A percentile compares a stretch with the other conserved stretches of the same genome.
These are phyloP conservation scores for Amanita subjunquillea DNA, from an alignment of 768 basidiomycete genomes.

Conservation along the genomic window DNA sequence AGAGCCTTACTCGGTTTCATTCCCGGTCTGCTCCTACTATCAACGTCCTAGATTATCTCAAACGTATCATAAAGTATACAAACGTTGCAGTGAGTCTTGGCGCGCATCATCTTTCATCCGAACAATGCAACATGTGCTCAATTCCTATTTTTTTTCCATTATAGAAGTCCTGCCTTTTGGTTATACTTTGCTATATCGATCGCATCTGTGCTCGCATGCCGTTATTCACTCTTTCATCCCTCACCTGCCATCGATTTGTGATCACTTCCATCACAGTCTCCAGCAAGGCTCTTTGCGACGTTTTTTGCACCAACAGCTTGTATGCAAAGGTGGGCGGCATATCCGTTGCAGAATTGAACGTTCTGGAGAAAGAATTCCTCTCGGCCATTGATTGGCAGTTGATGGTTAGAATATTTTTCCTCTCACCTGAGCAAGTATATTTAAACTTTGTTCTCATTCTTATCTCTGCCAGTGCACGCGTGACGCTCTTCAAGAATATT, in stretches of 20 bases:
- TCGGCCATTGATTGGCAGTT: slow-evolving; percentile 89
- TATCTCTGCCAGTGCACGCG: slow-evolving; percentile 64
- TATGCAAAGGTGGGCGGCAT: slow-evolving; percentile 98
- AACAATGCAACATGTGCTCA: slow-evolving; percentile 10
- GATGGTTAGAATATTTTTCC: slow-evolving; percentile 56
- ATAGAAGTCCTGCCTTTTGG: slow-evolving; percentile 71
- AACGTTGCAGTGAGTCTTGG: slow-evolving; percentile 70
- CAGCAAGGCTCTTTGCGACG: slow-evolving; percentile 91
- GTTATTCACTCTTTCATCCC: slow-evolving; percentile 85
- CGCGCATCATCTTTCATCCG: not conserved
- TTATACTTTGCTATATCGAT: slow-evolving; percentile 86
- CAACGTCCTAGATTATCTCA: slow-evolving; percentile 83
- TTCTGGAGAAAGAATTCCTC: slow-evolving; percentile 91
- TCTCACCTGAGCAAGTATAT: slow-evolving; percentile 2
- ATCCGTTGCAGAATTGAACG: slow-evolving; percentile 81
- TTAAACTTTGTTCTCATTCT: slow-evolving; percentile 9
- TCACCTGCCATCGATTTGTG: slow-evolving; percentile 96
- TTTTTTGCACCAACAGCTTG: slow-evolving; percentile 88
- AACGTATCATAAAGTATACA: slow-evolving; percentile 89
- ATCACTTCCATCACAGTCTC: slow-evolving; percentile 90
- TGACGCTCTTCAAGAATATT: slow-evolving; percentile 88
- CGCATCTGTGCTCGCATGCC: slow-evolving; percentile 84
- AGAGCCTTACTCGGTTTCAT: slow-evolving; percentile 92
- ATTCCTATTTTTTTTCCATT: slow-evolving; percentile 6
- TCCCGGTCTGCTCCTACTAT: slow-evolving; percentile 87